phyloP scores from a whole-genome alignment of 352 stramenopile genomes.

The Phytophthora hibernalis region DNA sequence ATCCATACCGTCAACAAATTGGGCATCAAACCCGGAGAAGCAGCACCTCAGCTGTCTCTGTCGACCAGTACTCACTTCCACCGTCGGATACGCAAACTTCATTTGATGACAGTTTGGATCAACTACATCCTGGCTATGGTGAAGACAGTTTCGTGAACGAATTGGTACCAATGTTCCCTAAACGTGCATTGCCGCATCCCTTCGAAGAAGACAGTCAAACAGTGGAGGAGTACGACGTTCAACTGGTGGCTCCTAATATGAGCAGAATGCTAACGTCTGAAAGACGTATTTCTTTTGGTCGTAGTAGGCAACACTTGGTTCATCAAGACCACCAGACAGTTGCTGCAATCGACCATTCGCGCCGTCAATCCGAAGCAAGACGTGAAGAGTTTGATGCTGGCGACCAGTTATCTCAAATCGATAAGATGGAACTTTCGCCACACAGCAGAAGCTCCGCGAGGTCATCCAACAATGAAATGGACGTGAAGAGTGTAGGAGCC shows the following conservation, averaged over 20 bases:
- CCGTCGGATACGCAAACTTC: conserved; percentile 69
- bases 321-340: conserved; percentile 4
- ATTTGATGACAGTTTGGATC: conserved; percentile 57
- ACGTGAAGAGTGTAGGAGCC: conserved; percentile 11
- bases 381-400: background rate
- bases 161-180: conserved; percentile 70
- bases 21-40: conserved; percentile 31
- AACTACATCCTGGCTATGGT: conserved; percentile 15
- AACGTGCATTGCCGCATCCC: conserved; percentile 8
- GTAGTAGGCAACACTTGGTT: conserved; percentile 22
- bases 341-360: conserved; percentile 3
- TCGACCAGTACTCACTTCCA: conserved; percentile 67
- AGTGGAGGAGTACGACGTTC: conserved; percentile 44
- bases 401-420: background rate
- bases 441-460: conserved; percentile 14
- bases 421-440: conserved; percentile 3
- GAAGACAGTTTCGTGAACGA: conserved; percentile 65
- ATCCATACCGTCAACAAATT: conserved; percentile 39
- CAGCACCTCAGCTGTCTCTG: conserved; percentile 37
- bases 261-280: conserved; percentile 41
- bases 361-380: conserved; percentile 9
- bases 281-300: conserved; percentile 18
- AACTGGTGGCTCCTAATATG: conserved; percentile 44
- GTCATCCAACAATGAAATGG: conserved; percentile 21
- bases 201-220: conserved; percentile 27